Base-by-base conservation (phyloP, 495 filamentous ascomycete genomes). In the Aspergillus ellipticus region DNA sequence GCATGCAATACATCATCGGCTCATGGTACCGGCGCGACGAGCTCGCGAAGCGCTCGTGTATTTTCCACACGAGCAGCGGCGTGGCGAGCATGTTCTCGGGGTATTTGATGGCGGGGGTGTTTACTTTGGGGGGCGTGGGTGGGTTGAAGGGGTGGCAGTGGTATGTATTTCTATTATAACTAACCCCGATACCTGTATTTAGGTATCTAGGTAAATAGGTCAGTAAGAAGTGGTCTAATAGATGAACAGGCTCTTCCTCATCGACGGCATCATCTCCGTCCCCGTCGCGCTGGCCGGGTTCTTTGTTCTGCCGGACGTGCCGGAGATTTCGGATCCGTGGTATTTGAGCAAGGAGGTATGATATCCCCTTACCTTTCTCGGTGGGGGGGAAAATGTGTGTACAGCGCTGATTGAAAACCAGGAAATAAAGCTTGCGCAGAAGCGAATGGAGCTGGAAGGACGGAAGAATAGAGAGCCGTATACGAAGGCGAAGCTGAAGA, bases 241-340 rank as follows among this genome's bases (percentile, higher is more conserved):
- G 53, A 21, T 21, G 9, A 10, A 19, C 19, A 75, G 71, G 72
- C 58, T 74, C 1, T 76, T 67, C 49, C 61, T 79, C 8, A 66
- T 80, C 39, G 74, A 80, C 48, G 77, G 76, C 0, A 54, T 79
- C 6, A 79, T 79, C 7, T 75, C 75, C 17, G 58, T 79, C 8
- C 77, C 77, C 2, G 64, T 80, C 3, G 76, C 76, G 6, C 41
- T 87, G 10, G 72, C 73, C 6, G 81, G 82, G 2, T 87, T 81
- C 66, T 79, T 85, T 45, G 57, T 86, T 28, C 72, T 85, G 21
- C 84, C 84, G 1, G 83, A 85, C 53, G 76, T 84, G 0, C 84
- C 82, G 0, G 75, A 83, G 53, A 86, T 81, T 28, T 79, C 81
- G 6, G 77, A 66, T 22, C 79, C 81, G 10, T 84, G 79, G 75